Base-by-base conservation (phyloP, 2,329 filamentous ascomycete species). In the Celoporthe dispersa region DNA sequence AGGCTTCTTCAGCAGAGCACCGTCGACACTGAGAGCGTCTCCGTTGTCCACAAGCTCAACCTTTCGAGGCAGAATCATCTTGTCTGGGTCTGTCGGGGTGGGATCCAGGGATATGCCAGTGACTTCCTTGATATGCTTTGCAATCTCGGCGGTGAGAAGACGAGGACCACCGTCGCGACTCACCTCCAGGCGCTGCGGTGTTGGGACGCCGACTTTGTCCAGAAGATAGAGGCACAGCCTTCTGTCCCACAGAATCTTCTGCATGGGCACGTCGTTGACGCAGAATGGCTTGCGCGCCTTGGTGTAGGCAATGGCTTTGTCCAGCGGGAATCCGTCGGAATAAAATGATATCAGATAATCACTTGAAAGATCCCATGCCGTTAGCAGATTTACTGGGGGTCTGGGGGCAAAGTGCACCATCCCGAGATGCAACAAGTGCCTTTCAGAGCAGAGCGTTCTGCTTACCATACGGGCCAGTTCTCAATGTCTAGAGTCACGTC, bases 261-360 rank as follows among this genome's bases (percentile, higher is more conserved):
- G 96, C 94, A 99, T 98, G 0, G 94, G 93, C 59, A 99, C 85
- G 79, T 99, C 95, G 78, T 99, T 99, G 77, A 99, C 94, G 78
- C 95, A 98, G 76, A 98, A 98, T 0, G 96, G 96, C 78, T 97
- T 97, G 68, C 96, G 90, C 14, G 97, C 88, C 77, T 94, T 94
- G 72, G 94, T 93, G 80, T 99, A 99, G 44, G 94, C 93, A 75
- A 99, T 97, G 6, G 97, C 96, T 79, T 99, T 99, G 74, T 98
- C 94, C 62, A 99, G 83, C 0, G 96, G 96, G 75, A 99, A 99
- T 0, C 96, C 96, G 79, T 98, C 95, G 0, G 95, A 98, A 81
- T 98, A 99, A 82, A 99, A 99, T 3, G 94, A 97, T 77, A 99
- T 97, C 68, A 99, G 83, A 77, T 97, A 99, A 81, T 99, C 96